Evolutionary conservation across 202 grass and related monocot species (phyloP).

Genomic region (Zoysia matrella): DNA sequence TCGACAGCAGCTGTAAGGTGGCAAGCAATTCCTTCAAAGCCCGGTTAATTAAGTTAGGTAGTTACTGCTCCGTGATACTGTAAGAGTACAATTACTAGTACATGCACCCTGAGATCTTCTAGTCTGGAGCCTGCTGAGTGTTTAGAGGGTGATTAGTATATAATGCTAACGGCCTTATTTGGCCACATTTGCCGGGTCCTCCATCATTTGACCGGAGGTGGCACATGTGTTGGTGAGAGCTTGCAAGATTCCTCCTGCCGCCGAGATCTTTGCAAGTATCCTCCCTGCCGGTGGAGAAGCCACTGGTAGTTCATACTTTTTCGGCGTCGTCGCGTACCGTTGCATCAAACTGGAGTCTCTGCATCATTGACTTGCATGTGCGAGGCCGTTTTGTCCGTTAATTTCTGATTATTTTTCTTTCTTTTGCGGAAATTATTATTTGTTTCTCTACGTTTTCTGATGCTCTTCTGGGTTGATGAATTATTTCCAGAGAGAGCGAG

Average conservation of each 20-base stretch:
- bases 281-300: constrained; percentile 47
- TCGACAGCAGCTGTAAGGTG: too few relatives aligned
- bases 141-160: constrained; percentile 34
- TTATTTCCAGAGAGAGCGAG: too few relatives aligned
- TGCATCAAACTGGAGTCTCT: constrained; percentile 35
- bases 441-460: not conserved
- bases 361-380: constrained; percentile 68
- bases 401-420: constrained; percentile 32
- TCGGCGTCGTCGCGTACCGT: constrained; percentile 44
- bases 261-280: constrained; percentile 53
- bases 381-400: constrained; percentile 63
- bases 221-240: constrained; percentile 59
- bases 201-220: constrained; percentile 49
- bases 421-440: not conserved
- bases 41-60: constrained; percentile 19
- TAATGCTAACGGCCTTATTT: constrained; percentile 46
- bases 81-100: constrained; percentile 4
- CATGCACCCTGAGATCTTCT: constrained; percentile 30
- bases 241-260: constrained; percentile 69
- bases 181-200: constrained; percentile 47
- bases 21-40: constrained; percentile 8
- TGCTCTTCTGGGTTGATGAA: too few relatives aligned
- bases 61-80: constrained; percentile 19
- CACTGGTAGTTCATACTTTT: constrained; percentile 10
- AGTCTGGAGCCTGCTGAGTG: constrained; percentile 38